Base-by-base conservation (phyloP, 2,329 filamentous ascomycete species). In the Cladophialophora bantiana region DNA sequence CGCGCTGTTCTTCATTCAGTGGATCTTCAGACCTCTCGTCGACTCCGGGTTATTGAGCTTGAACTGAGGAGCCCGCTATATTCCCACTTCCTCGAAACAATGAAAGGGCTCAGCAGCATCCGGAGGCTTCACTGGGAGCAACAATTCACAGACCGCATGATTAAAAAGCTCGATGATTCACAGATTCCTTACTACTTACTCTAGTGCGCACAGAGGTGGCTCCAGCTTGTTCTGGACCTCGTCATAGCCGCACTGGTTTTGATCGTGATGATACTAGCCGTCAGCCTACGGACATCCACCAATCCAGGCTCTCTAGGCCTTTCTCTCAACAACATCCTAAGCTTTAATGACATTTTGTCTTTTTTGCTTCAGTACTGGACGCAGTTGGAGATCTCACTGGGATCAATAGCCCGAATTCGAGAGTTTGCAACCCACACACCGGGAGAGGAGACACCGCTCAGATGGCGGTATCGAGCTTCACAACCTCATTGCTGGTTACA, bases 31-130 rank as follows among this genome's bases (percentile, higher is more conserved):
- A 83, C 82, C 7, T 82, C 81, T 5, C 77, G 82, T 1, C 82
- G 83, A 67, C 71, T 84, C 6, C 80, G 85, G 58, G 79, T 85
- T 34, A 75, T 86, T 7, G 85, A 87, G 70, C 77, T 86, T 0
- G 84, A 86, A 71, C 76, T 79, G 31, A 82, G 83, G 65, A 78
- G 80, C 0, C 82, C 83, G 0, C 76, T 86, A 0, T 85, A 83
- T 70, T 81, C 83, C 0, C 82, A 85, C 50, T 85, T 86, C 67
- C 75, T 80, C 7, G 85, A 87, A 63, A 83, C 82, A 0, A 70
- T 85, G 0, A 75, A 77, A 7, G 84, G 84, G 0, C 70, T 86
- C 0, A 68, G 78, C 0, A 86, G 83, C 0, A 82, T 87, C 40
- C 82, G 84, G 7, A 81, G 84, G 0, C 85, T 84, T 62, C 78